These are phyloP conservation scores for Adansonia gregorii DNA, from an alignment of 441 rosid genomes.

Conservation along the genomic window DNA sequence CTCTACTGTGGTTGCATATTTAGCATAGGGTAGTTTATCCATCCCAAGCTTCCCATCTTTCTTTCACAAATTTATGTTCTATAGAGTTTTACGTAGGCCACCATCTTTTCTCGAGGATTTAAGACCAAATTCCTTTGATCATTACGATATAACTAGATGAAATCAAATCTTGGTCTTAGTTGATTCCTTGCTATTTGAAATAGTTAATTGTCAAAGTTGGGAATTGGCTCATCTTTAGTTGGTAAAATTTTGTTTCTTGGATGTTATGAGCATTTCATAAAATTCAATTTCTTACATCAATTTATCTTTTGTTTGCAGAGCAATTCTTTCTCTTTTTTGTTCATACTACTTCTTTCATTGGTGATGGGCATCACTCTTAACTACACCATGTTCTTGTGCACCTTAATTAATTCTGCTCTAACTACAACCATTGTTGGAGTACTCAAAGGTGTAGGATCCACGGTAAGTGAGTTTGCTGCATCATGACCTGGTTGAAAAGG, in stretches of 20 bases:
- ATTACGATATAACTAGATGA: neutral
- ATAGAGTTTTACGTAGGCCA: neutral
- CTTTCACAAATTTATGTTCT: neutral
- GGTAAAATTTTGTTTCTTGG: neutral
- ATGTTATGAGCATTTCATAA: neutral
- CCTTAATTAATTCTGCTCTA: slow-evolving; percentile 93
- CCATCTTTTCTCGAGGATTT: neutral
- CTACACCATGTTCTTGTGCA: slow-evolving; percentile 96
- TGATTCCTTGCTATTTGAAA: neutral
- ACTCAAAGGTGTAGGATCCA: slow-evolving; percentile 95
- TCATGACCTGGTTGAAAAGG: neutral
- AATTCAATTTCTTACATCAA: slow-evolving; percentile 22
- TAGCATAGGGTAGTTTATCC: neutral
- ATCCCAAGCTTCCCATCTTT: neutral
- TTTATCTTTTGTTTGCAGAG: slow-evolving; percentile 52
- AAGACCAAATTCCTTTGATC: neutral
- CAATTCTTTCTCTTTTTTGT: slow-evolving; percentile 71
- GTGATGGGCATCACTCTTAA: slow-evolving; percentile 95
- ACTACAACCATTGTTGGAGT: slow-evolving; percentile 98
- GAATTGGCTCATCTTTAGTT: neutral
- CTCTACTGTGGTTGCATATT: too few relatives aligned
- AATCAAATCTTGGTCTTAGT: neutral
- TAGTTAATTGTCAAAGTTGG: neutral
- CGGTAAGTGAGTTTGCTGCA: slow-evolving; percentile 54
- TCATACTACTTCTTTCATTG: slow-evolving; percentile 68